Evolutionary conservation across 345 rosid species (phyloP).

Genomic region (Arabidopsis thaliana): DNA sequence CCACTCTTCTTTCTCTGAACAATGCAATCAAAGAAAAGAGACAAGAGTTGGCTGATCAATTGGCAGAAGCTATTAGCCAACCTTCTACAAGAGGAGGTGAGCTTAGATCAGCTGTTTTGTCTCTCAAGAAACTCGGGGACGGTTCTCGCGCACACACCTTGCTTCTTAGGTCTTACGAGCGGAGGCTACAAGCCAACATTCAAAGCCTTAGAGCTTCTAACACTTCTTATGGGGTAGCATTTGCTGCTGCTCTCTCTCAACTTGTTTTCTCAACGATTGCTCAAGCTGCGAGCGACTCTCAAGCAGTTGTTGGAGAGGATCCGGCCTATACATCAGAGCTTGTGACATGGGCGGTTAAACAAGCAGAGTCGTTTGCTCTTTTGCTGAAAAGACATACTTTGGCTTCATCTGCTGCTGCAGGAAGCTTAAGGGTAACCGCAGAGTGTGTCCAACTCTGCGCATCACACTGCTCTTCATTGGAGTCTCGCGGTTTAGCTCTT

Average conservation of each 20-base stretch:
- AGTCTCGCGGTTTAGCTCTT: constrained; percentile 87
- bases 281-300: constrained; percentile 80
- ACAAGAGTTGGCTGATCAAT: constrained; percentile 74
- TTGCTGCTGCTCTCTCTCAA: constrained; percentile 70
- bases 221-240: constrained; percentile 61
- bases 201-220: constrained; percentile 61
- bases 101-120: constrained; percentile 69
- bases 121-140: constrained; percentile 83
- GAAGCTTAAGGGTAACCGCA: constrained; percentile 70
- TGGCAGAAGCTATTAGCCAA: constrained; percentile 68
- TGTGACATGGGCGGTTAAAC: constrained; percentile 93
- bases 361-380: constrained; percentile 64
- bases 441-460: constrained; percentile 75
- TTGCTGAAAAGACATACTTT: constrained; percentile 70
- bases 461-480: constrained; percentile 77
- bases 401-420: constrained; percentile 80
- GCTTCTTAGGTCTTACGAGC: constrained; percentile 70
- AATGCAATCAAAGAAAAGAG: constrained; percentile 62
- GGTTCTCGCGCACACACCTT: constrained; percentile 79
- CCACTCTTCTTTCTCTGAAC: constrained; percentile 51
- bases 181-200: constrained; percentile 59
- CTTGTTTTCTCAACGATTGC: constrained; percentile 82
- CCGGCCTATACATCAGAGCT: constrained; percentile 87
- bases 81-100: constrained; percentile 70
- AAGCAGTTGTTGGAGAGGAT: constrained; percentile 78